phyloP scores from a whole-genome alignment of 805 yeast genomes.

The Candida maris region DNA sequence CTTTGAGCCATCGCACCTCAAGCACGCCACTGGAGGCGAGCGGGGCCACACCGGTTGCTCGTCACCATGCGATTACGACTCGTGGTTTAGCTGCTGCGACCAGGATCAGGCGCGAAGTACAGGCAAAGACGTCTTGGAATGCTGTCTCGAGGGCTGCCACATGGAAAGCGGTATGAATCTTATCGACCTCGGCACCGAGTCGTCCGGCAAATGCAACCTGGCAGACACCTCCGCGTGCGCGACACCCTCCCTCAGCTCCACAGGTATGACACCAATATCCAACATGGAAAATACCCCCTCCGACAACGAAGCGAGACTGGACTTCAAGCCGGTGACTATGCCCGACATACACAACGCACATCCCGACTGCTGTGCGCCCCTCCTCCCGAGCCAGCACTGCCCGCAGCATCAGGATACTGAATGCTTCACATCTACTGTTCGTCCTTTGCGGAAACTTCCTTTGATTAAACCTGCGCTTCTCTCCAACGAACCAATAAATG shows the following conservation, averaged over 20 bases:
- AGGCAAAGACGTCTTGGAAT: slow-evolving; percentile 13
- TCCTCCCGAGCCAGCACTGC: background rate
- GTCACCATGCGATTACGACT: background rate
- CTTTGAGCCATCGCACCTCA: slow-evolving; percentile 23
- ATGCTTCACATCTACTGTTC: background rate
- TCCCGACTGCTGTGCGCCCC: background rate
- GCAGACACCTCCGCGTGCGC: background rate
- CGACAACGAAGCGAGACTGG: background rate
- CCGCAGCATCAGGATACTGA: background rate
- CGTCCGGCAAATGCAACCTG: background rate
- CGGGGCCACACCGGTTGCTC: slow-evolving; percentile 1
- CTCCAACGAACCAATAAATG: background rate
- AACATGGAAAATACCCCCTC: background rate
- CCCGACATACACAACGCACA: background rate
- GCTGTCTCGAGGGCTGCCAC: slow-evolving; percentile 26
- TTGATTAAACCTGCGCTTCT: background rate
- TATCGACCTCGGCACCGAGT: background rate
- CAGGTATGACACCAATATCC: slow-evolving; percentile 1
- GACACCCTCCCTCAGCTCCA: slow-evolving; percentile 1
- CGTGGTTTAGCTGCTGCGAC: slow-evolving; percentile 2
- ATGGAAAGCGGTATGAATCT: slow-evolving; percentile 17
- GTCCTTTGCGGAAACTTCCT: no score
- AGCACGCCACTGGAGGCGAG: slow-evolving; percentile 1
- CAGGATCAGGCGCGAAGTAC: background rate
- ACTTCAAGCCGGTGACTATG: background rate